A percentile compares a stretch with the other conserved stretches of the same genome.
Evolutionary conservation across 352 stramenopile species (phyloP).

Genomic region (Globisporangium acanthophoron): DNA sequence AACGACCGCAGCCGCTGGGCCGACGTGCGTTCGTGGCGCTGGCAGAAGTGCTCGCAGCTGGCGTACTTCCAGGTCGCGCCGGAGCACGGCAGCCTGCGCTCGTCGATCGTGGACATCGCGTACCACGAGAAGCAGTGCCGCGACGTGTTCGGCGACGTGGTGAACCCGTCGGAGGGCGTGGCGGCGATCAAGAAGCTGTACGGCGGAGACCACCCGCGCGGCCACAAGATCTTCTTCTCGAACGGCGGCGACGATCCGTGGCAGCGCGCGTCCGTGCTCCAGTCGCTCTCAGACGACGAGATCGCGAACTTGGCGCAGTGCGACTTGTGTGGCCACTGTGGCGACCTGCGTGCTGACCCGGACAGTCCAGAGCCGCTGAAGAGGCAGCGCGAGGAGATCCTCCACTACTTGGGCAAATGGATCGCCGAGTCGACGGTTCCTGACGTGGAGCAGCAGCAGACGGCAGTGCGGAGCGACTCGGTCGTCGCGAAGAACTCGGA

Average conservation of each 20-base stretch:
- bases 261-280: slow-evolving; percentile 69
- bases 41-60: slow-evolving; percentile 84
- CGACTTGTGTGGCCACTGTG: slow-evolving; percentile 79
- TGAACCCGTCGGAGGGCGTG: slow-evolving; percentile 53
- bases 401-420: slow-evolving; percentile 64
- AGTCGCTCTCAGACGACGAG: slow-evolving; percentile 51
- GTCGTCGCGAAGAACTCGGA: neutral
- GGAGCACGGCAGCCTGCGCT: slow-evolving; percentile 45
- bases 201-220: slow-evolving; percentile 60
- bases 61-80: slow-evolving; percentile 86
- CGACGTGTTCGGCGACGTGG: slow-evolving; percentile 59
- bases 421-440: slow-evolving; percentile 19
- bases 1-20: slow-evolving; percentile 46
- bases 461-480: slow-evolving; percentile 14
- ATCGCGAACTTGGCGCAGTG: slow-evolving; percentile 69
- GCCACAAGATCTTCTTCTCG: slow-evolving; percentile 81
- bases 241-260: slow-evolving; percentile 84
- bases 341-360: slow-evolving; percentile 47
- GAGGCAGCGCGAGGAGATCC: slow-evolving; percentile 61
- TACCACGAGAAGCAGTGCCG: slow-evolving; percentile 83
- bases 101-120: slow-evolving; percentile 57
- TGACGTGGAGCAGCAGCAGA: slow-evolving; percentile 16
- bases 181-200: slow-evolving; percentile 64
- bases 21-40: slow-evolving; percentile 81
- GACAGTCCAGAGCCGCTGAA: slow-evolving; percentile 51